Conservation (phyloP, 2,329 filamentous ascomycete species). For the Fusarium chaquense region DNA sequence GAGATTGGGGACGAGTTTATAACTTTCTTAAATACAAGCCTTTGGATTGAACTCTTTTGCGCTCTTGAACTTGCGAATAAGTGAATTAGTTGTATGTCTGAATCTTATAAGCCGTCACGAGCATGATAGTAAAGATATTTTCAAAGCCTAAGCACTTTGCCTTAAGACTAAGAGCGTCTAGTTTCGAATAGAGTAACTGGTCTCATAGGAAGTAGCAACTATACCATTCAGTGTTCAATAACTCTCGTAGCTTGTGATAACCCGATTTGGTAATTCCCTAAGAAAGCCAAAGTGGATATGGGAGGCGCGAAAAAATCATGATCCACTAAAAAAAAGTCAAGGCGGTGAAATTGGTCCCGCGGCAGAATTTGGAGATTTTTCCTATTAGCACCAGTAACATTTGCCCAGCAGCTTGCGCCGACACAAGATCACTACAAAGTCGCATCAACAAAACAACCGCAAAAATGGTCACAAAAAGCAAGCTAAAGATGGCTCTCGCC, state of each 20-base stretch:
- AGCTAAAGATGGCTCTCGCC: conserved; percentile 65
- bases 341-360: conserved; percentile 44
- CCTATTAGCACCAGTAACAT: conserved; percentile 38
- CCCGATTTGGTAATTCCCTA: conserved; percentile 16
- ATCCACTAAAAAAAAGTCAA: conserved; percentile 47
- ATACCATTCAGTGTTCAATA: neutral
- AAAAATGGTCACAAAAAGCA: conserved; percentile 60
- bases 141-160: neutral
- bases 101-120: neutral
- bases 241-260: neutral
- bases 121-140: too few relatives aligned
- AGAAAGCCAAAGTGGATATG: neutral
- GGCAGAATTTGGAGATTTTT: conserved; percentile 52
- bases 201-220: neutral
- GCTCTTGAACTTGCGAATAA: neutral
- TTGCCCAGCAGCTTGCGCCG: conserved; percentile 36
- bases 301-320: conserved; percentile 10
- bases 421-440: conserved; percentile 25
- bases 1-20: conserved; percentile 12
- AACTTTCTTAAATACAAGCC: conserved; percentile 44
- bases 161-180: too few relatives aligned
- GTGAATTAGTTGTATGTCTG: neutral
- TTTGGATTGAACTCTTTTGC: conserved; percentile 9
- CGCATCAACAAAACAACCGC: conserved; percentile 23
- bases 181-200: neutral